phyloP scores from a whole-genome alignment of 1,139 yeast genomes.

The Hemisphaericaspora xylofermentans region DNA sequence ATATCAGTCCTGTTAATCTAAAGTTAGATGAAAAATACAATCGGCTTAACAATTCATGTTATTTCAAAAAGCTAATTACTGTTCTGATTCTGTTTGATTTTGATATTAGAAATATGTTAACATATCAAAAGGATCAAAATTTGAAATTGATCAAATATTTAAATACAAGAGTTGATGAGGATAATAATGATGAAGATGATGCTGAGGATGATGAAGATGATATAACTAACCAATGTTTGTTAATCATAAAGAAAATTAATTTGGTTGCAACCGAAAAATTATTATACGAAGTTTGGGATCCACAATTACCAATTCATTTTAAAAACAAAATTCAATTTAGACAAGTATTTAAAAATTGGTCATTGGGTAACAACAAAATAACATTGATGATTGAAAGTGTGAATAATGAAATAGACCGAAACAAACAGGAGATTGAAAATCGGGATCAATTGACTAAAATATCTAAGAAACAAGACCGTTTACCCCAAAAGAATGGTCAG shows the following conservation, averaged over 20 bases:
- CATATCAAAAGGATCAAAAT: background rate
- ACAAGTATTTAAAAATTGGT: conserved; percentile 3
- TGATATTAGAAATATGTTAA: background rate
- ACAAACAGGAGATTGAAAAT: background rate
- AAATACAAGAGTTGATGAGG: background rate
- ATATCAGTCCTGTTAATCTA: conserved; percentile 18
- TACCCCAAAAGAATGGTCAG: background rate
- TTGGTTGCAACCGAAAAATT: conserved; percentile 7
- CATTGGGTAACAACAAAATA: background rate
- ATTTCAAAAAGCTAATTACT: conserved; percentile 12
- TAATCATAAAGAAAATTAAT: conserved; percentile 4
- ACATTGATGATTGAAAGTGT: background rate
- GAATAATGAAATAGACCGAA: background rate
- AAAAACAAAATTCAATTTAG: background rate
- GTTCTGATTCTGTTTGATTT: conserved; percentile 1
- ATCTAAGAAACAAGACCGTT: background rate
- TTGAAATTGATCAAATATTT: background rate
- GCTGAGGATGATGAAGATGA: no score
- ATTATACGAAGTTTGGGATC: conserved; percentile 5
- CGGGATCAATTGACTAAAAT: background rate
- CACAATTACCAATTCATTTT: conserved; percentile 2
- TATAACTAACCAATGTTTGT: no score
- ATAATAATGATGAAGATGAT: no score
- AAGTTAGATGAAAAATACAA: conserved; percentile 8
- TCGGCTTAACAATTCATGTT: conserved; percentile 14